These are phyloP conservation scores for Lenwebbia sp. DNA, from an alignment of 345 rosid genomes.

Conservation along the genomic window DNA sequence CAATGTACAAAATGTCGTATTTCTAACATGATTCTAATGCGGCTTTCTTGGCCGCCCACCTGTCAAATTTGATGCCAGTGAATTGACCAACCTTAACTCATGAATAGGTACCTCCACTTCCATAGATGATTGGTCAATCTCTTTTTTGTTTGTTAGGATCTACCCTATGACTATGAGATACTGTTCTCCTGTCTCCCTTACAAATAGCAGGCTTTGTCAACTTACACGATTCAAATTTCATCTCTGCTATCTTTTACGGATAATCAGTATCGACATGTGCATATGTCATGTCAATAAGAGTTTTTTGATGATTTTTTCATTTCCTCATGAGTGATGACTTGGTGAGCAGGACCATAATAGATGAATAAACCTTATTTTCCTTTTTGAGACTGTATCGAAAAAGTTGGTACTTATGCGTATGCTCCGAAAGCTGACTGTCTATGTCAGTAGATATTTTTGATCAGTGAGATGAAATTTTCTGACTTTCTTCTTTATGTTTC, in stretches of 20 bases:
- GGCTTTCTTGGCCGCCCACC: background rate
- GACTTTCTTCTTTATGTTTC: background rate
- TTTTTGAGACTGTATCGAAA: background rate
- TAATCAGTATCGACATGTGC: background rate
- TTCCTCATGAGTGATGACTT: background rate
- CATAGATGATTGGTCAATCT: background rate
- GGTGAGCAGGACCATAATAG: background rate
- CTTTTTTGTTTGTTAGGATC: background rate
- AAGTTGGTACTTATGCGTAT: background rate
- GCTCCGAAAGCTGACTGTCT: background rate
- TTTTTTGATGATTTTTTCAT: background rate
- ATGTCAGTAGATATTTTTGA: background rate
- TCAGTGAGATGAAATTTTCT: background rate
- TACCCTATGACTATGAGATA: background rate
- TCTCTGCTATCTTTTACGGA: background rate
- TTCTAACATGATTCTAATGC: background rate
- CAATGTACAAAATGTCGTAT: background rate
- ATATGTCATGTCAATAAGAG: background rate
- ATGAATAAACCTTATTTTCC: background rate
- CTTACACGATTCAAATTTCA: background rate
- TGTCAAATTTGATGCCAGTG: background rate
- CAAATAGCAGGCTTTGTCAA: background rate
- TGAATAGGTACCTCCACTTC: background rate
- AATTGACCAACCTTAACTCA: background rate
- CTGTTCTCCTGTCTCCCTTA: background rate